These are phyloP conservation scores for Alternaria sp. DNA, from an alignment of 2,329 filamentous ascomycete genomes.

Conservation along the genomic window DNA sequence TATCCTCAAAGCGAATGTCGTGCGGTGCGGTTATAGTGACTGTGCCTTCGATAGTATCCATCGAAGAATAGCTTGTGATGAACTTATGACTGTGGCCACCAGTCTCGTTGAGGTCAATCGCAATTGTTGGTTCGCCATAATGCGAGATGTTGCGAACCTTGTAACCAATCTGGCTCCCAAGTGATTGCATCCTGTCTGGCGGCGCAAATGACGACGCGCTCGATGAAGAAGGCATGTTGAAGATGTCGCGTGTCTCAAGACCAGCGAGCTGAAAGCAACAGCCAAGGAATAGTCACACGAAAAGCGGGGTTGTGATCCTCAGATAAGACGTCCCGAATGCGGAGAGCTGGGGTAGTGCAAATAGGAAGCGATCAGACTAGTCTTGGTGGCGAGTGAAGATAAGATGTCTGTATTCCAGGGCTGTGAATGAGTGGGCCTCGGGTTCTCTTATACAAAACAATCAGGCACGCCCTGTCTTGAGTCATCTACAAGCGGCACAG, in stretches of 20 bases:
- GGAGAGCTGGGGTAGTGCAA: constrained; percentile 22
- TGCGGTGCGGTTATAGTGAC: constrained; percentile 59
- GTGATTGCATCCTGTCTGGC: constrained; percentile 39
- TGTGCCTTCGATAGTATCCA: constrained; percentile 65
- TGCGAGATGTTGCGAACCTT: constrained; percentile 46
- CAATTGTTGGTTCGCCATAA: constrained; percentile 52
- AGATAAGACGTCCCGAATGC: constrained; percentile 29
- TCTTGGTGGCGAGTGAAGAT: constrained; percentile 16
- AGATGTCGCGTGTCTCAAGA: constrained; percentile 17
- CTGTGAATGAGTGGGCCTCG: constrained; percentile 8
- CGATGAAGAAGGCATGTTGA: constrained; percentile 33
- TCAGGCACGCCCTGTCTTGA: constrained; percentile 23
- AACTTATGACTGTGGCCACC: constrained; percentile 41
- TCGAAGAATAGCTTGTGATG: constrained; percentile 63
- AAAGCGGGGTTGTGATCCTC: constrained; percentile 9
- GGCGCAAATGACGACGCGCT: constrained; percentile 29
- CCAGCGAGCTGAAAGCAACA: constrained; percentile 14
- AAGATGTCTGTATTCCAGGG: constrained; percentile 3
- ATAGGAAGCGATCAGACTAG: background rate
- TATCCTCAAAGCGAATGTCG: constrained; percentile 65
- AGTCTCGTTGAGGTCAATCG: constrained; percentile 52
- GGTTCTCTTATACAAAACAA: constrained; percentile 29
- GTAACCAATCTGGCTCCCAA: constrained; percentile 45
- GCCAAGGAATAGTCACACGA: constrained; percentile 17
- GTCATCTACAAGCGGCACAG: constrained; percentile 24